Evolutionary conservation across 139 green algal genomes (phyloP).

Genomic region (Micractinium sp.): DNA sequence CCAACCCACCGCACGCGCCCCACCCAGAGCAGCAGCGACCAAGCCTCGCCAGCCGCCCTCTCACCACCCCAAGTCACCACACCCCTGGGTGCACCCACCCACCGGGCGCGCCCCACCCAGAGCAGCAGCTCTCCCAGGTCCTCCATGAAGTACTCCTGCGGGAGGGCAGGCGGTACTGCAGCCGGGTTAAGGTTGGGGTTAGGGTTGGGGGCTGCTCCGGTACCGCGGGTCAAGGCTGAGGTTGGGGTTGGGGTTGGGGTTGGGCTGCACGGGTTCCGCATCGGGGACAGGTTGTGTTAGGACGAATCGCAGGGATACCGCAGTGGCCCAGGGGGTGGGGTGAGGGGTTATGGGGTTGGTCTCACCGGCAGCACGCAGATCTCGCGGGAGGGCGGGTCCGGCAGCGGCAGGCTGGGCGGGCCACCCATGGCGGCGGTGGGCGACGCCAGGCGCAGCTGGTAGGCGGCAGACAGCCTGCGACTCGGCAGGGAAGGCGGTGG

Average conservation of each 20-base stretch:
- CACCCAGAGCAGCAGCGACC: conserved; percentile 69
- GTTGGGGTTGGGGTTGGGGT: background rate
- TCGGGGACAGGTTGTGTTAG: too few relatives aligned
- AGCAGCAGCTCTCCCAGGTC: conserved; percentile 67
- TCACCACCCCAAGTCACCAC: too few relatives aligned
- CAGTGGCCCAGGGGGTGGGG: too few relatives aligned
- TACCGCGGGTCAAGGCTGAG: background rate
- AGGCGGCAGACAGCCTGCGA: conserved; percentile 73
- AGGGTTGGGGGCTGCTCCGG: background rate
- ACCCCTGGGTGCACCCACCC: too few relatives aligned
- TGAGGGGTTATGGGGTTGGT: too few relatives aligned
- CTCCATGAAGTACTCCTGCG: conserved; percentile 92
- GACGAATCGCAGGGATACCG: too few relatives aligned
- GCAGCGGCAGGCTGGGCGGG: conserved; percentile 66
- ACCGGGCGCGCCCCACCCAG: too few relatives aligned
- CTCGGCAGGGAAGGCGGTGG: background rate
- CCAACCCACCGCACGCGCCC: conserved; percentile 33
- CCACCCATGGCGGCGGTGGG: conserved; percentile 27
- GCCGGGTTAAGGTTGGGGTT: background rate
- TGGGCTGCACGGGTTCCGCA: too few relatives aligned
- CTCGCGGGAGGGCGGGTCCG: conserved; percentile 55
- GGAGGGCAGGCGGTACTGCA: conserved; percentile 14
- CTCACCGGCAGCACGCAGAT: conserved; percentile 68
- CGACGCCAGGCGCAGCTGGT: conserved; percentile 73
- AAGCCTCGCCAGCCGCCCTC: too few relatives aligned